These are phyloP conservation scores for Malassezia equina DNA, from an alignment of 1,284 basidiomycete species.

Conservation along the genomic window DNA sequence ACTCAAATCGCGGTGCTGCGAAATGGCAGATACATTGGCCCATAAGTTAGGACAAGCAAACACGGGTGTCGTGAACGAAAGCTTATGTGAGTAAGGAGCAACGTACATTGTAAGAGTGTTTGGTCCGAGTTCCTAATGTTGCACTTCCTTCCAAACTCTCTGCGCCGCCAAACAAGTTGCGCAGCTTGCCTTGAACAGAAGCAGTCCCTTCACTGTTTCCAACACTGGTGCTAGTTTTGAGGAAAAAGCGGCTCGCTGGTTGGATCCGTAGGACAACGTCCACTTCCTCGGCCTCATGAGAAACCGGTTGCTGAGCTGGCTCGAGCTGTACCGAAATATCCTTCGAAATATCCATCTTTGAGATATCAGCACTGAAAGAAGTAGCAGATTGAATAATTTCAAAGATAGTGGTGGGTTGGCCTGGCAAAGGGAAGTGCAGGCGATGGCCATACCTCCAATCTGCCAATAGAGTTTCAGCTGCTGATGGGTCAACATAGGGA, in stretches of 20 bases:
- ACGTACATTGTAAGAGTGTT: conserved; percentile 58
- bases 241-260: conserved; percentile 67
- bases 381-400: conserved; percentile 57
- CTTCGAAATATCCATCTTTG: conserved; percentile 65
- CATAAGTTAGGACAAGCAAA: conserved; percentile 55
- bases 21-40: conserved; percentile 58
- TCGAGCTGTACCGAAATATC: conserved; percentile 65
- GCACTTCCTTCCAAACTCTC: conserved; percentile 76
- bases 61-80: conserved; percentile 37
- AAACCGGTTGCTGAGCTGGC: conserved; percentile 53
- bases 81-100: neutral
- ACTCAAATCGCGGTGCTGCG: conserved; percentile 61
- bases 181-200: conserved; percentile 33
- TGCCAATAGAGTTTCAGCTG: conserved; percentile 19
- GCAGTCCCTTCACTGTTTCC: conserved; percentile 80
- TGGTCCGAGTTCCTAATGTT: conserved; percentile 77
- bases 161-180: conserved; percentile 80
- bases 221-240: conserved; percentile 81
- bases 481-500: conserved; percentile 54
- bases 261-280: conserved; percentile 70
- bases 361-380: conserved; percentile 61
- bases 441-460: conserved; percentile 42
- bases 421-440: conserved; percentile 26
- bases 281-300: conserved; percentile 62
- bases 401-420: conserved; percentile 31